A percentile compares a stretch with the other conserved stretches of the same genome.
These are phyloP conservation scores for Penicillium flavigenum DNA, from an alignment of 495 filamentous ascomycete genomes.

Conservation along the genomic window DNA sequence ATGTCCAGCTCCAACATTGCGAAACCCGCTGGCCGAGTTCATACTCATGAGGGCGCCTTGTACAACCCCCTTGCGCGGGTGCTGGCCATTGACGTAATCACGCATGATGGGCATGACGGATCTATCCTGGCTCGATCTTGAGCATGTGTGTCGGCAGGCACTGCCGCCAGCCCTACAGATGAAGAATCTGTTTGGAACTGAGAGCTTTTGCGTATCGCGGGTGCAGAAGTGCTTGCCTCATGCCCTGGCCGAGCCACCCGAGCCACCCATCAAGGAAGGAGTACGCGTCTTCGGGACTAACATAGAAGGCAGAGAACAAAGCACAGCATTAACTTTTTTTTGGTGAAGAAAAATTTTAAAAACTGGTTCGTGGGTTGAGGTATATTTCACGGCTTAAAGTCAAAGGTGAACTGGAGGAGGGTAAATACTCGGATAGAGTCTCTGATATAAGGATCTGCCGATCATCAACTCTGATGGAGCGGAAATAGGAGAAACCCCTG, in stretches of 20 bases:
- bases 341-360: neutral
- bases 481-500: neutral
- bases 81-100: conserved; percentile 44
- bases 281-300: conserved; percentile 21
- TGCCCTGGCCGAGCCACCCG: conserved; percentile 20
- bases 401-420: neutral
- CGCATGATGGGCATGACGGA: conserved; percentile 38
- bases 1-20: conserved; percentile 42
- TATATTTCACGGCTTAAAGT: neutral
- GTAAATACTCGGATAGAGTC: no score
- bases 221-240: conserved; percentile 16
- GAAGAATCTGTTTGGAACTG: conserved; percentile 38
- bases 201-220: conserved; percentile 29
- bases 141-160: conserved; percentile 29
- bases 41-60: conserved; percentile 46
- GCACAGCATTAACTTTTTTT: neutral
- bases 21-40: conserved; percentile 38
- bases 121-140: conserved; percentile 28
- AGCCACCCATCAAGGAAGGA: conserved; percentile 21
- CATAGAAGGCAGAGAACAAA: neutral
- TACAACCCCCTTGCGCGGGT: conserved; percentile 46
- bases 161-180: conserved; percentile 34
- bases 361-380: neutral
- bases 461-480: neutral
- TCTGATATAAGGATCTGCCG: neutral